A percentile compares a stretch with the other conserved stretches of the same genome.
phyloP scores from a whole-genome alignment of 495 filamentous ascomycete species.

The Penicillium angulare region DNA sequence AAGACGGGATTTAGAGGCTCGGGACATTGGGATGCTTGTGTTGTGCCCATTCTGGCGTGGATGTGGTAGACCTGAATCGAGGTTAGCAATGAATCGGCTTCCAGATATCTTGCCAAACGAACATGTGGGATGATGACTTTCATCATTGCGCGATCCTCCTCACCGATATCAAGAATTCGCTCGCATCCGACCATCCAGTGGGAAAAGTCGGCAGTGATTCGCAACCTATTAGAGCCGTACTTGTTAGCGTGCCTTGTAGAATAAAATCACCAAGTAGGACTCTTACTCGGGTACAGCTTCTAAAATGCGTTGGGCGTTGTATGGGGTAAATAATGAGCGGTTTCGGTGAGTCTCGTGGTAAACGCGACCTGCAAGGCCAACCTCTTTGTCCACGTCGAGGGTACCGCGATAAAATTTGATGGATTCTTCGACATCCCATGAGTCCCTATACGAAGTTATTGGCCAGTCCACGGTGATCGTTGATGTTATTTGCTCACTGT shows the following conservation, averaged over 20 bases:
- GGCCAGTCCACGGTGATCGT: too few species aligned
- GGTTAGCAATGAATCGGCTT: background rate
- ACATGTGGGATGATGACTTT: constrained; percentile 25
- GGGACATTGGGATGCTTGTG: constrained; percentile 29
- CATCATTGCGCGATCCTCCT: constrained; percentile 22
- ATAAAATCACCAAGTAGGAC: background rate
- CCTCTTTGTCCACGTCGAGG: constrained; percentile 19
- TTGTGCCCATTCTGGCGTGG: constrained; percentile 30
- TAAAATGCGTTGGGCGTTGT: constrained; percentile 16
- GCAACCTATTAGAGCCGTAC: constrained; percentile 2
- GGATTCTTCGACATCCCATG: constrained; percentile 25
- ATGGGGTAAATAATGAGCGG: constrained; percentile 25
- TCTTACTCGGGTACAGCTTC: constrained; percentile 23
- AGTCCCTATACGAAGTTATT: constrained; percentile 22
- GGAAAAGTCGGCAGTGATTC: constrained; percentile 29
- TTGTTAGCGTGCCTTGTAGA: background rate
- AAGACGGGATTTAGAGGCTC: constrained; percentile 26
- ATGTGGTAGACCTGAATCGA: constrained; percentile 24
- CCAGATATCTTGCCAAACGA: background rate
- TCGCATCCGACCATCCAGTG: constrained; percentile 29
- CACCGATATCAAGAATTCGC: constrained; percentile 21
- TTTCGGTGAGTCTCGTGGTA: constrained; percentile 32
- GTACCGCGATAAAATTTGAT: constrained; percentile 25
- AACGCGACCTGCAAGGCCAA: constrained; percentile 21
- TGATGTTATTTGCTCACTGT: constrained; percentile 12